phyloP scores from a whole-genome alignment of 1,284 basidiomycete species.

The Entoloma clypeatum region DNA sequence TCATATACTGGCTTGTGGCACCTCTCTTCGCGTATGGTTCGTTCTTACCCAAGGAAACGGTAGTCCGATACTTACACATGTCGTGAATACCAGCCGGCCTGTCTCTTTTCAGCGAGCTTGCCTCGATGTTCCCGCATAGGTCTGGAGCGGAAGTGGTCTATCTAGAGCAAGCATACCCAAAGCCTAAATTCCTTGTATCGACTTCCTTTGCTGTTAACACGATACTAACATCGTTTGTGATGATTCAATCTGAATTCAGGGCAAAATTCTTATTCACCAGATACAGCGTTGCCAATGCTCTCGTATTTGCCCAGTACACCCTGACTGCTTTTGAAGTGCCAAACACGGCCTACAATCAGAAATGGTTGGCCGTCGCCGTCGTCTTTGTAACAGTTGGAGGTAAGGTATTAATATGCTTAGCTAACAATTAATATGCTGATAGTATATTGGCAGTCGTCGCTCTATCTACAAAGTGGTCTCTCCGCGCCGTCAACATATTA shows the following conservation, averaged over 20 bases:
- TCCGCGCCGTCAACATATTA: slow-evolving; percentile 27
- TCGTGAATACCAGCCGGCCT: slow-evolving; percentile 22
- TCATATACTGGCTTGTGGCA: slow-evolving; percentile 28
- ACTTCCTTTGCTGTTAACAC: slow-evolving; percentile 29
- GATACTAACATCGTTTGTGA: slow-evolving; percentile 29
- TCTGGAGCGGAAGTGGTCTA: slow-evolving; percentile 33
- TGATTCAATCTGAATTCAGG: background rate
- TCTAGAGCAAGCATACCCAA: slow-evolving; percentile 33
- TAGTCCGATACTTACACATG: slow-evolving; percentile 1
- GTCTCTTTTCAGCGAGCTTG: slow-evolving; percentile 28
- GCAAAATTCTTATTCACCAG: slow-evolving; percentile 13
- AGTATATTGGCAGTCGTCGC: slow-evolving; percentile 23
- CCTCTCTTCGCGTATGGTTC: slow-evolving; percentile 31
- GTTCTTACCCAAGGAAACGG: slow-evolving; percentile 3
- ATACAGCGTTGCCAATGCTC: slow-evolving; percentile 29
- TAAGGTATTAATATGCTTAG: slow-evolving; percentile 9
- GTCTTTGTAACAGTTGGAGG: slow-evolving; percentile 23
- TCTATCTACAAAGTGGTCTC: slow-evolving; percentile 33
- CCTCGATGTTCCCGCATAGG: slow-evolving; percentile 30
- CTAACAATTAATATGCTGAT: background rate
- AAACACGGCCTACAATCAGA: slow-evolving; percentile 23
- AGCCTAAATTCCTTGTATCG: slow-evolving; percentile 29
- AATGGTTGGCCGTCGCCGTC: slow-evolving; percentile 20
- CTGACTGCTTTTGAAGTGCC: slow-evolving; percentile 27
- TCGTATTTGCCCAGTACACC: slow-evolving; percentile 32